A percentile compares a stretch with the other conserved stretches of the same genome.
phyloP scores from a whole-genome alignment of 371 early-diverging fungal species.

The Mortierella sp. region DNA sequence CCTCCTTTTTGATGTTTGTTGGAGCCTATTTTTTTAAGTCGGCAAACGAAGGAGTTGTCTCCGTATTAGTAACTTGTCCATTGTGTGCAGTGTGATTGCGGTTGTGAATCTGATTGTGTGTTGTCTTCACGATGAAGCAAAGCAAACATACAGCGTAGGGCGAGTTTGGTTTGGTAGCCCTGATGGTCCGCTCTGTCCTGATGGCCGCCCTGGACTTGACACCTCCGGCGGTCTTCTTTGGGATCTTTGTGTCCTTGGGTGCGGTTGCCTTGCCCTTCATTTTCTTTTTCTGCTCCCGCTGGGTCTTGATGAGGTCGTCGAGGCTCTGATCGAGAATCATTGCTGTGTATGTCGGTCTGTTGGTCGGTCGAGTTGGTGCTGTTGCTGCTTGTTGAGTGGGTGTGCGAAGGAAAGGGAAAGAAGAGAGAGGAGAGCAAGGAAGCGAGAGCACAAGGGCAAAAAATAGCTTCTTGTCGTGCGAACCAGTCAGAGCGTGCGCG shows the following conservation, averaged over 20 bases:
- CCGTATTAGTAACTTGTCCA: background rate
- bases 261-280: background rate
- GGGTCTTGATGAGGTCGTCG: conserved; percentile 67
- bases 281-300: conserved; percentile 53
- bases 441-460: background rate
- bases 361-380: background rate
- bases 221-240: conserved; percentile 27
- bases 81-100: background rate
- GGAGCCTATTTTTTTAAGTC: conserved; percentile 33
- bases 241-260: conserved; percentile 14
- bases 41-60: conserved; percentile 22
- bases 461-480: background rate
- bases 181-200: conserved; percentile 18
- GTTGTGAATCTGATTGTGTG: background rate
- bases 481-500: no score
- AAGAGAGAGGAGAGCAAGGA: background rate
- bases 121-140: background rate
- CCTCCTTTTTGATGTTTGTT: conserved; percentile 46
- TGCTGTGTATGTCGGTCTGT: background rate
- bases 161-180: conserved; percentile 23
- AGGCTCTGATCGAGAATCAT: conserved; percentile 67
- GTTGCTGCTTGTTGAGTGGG: background rate
- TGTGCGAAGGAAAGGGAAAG: background rate
- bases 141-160: conserved; percentile 32
- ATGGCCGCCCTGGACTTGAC: conserved; percentile 37